A percentile compares a stretch with the other conserved stretches of the same genome.
Conservation (phyloP, 805 yeast species). For the Wickerhamomyces canadensis region DNA sequence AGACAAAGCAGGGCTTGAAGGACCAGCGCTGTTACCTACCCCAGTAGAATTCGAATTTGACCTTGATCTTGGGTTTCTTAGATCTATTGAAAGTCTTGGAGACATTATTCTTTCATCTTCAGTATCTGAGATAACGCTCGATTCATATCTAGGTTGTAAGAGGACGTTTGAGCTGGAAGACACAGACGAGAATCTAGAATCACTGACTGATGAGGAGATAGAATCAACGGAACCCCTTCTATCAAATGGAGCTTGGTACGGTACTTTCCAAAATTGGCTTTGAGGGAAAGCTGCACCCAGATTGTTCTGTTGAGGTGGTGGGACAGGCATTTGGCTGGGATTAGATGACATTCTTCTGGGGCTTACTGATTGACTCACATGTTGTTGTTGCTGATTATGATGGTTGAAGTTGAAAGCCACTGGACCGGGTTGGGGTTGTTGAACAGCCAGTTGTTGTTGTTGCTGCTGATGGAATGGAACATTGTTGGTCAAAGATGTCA, state of each 20-base stretch:
- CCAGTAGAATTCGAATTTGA: constrained; percentile 12
- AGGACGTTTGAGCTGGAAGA: constrained; percentile 3
- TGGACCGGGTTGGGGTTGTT: too few species aligned
- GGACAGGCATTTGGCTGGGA: too few species aligned
- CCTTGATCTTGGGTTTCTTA: constrained; percentile 13
- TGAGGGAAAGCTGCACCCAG: constrained; percentile 14
- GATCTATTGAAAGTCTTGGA: constrained; percentile 18
- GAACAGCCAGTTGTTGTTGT: constrained; percentile 1
- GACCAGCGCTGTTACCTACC: constrained; percentile 3
- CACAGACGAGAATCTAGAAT: constrained; percentile 8
- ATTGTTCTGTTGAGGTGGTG: constrained; percentile 1
- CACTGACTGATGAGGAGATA: constrained; percentile 16
- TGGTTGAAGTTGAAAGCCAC: background rate
- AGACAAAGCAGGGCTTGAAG: constrained; percentile 20
- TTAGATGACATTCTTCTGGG: constrained; percentile 3
- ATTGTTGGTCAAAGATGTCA: constrained; percentile 9
- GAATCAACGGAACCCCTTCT: constrained; percentile 25
- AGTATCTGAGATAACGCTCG: constrained; percentile 22
- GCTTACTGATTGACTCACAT: constrained; percentile 4
- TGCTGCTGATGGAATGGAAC: background rate
- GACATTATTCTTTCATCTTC: constrained; percentile 22
- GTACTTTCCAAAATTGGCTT: constrained; percentile 25
- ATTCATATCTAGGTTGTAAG: constrained; percentile 13
- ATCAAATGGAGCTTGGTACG: constrained; percentile 23
- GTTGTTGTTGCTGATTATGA: background rate